Evolutionary conservation across 2,329 filamentous ascomycete species (phyloP).

Genomic region (Zarea fungicola): DNA sequence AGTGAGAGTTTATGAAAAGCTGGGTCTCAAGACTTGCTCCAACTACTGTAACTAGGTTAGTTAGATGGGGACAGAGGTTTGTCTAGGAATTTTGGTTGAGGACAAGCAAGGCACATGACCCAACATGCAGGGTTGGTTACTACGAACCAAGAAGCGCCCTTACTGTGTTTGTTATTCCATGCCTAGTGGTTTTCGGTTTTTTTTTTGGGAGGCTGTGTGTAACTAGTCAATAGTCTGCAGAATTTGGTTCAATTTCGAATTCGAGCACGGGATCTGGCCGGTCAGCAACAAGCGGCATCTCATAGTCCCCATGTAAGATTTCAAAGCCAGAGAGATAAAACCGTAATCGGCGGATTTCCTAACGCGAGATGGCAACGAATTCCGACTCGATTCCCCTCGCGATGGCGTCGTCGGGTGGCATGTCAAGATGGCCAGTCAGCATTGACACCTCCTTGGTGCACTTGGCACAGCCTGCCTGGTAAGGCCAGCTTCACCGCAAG

Average conservation of each 20-base stretch:
- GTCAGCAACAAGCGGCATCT: not conserved
- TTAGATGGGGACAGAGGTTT: not conserved
- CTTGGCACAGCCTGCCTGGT: no score
- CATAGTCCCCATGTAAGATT: slow-evolving; percentile 1
- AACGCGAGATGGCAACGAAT: slow-evolving; percentile 1
- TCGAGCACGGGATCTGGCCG: not conserved
- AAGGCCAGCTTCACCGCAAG: slow-evolving; percentile 1
- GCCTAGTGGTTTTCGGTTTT: not conserved
- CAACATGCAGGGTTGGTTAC: not conserved
- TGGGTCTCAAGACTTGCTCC: not conserved
- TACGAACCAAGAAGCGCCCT: not conserved
- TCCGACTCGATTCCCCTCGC: not conserved
- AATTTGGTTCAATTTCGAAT: no score
- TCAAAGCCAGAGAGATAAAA: not conserved
- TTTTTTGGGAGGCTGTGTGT: not conserved
- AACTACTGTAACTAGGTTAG: not conserved
- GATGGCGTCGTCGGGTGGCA: not conserved
- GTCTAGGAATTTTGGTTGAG: slow-evolving; percentile 11
- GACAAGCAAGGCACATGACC: not conserved
- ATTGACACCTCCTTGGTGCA: not conserved
- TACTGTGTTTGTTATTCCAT: not conserved
- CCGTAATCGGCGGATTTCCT: not conserved
- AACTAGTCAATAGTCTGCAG: no score
- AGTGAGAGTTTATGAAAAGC: no score
- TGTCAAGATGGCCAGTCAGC: not conserved